These are phyloP conservation scores for Stygiomarasmius scandens DNA, from an alignment of 1,284 basidiomycete genomes.

Conservation along the genomic window DNA sequence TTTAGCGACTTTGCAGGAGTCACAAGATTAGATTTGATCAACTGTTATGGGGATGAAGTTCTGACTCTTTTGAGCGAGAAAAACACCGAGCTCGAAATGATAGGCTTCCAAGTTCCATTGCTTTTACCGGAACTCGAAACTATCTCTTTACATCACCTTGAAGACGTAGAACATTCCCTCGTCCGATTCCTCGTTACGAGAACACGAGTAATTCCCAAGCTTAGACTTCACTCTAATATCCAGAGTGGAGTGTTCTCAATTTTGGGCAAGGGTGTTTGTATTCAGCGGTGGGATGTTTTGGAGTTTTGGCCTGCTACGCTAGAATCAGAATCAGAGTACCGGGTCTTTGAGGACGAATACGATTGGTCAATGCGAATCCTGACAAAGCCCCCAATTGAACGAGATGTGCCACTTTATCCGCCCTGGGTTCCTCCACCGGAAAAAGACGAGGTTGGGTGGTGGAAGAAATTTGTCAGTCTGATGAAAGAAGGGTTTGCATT, in stretches of 20 bases:
- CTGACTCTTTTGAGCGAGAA: conserved; percentile 20
- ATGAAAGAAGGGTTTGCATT: too few relatives aligned
- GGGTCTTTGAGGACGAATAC: not conserved
- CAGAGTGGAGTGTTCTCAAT: not conserved
- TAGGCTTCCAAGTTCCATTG: not conserved
- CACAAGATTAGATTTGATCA: not conserved
- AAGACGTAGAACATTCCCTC: not conserved
- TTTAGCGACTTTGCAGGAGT: not conserved
- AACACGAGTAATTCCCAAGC: not conserved
- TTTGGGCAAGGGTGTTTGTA: not conserved
- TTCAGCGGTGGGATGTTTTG: not conserved
- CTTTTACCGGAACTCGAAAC: not conserved
- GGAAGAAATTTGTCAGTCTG: not conserved
- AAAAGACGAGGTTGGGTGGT: not conserved
- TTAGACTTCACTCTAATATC: not conserved
- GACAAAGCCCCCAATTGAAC: not conserved
- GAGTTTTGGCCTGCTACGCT: not conserved
- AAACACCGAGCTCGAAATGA: not conserved
- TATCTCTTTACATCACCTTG: not conserved
- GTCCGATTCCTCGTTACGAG: not conserved
- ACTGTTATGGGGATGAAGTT: conserved; percentile 1
- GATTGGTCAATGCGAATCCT: not conserved
- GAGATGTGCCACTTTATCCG: not conserved
- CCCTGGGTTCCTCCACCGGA: not conserved
- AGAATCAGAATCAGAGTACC: not conserved